Evolutionary conservation across 164 flowering plant genomes (phyloP).

Genomic region (Umbellularia californica): DNA sequence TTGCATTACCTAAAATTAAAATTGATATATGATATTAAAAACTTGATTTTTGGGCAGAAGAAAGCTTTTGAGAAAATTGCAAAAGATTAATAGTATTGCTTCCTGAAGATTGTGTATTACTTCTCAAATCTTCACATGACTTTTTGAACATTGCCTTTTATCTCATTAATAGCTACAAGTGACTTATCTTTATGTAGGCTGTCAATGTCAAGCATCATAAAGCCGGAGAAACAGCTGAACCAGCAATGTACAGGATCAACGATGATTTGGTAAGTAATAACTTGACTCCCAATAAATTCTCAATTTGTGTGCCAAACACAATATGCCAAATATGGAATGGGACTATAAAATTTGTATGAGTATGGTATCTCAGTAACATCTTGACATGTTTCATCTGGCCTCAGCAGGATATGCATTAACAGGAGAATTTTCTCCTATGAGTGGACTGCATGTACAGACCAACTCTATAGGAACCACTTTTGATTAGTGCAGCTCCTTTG

Average conservation of each 20-base stretch:
- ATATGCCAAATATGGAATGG: not conserved
- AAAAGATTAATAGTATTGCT: not conserved
- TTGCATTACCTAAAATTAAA: not conserved
- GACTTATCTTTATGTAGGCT: conserved; percentile 39
- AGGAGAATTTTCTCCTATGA: no score
- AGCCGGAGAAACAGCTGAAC: conserved; percentile 84
- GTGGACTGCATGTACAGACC: no score
- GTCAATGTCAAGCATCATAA: conserved; percentile 75
- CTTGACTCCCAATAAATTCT: not conserved
- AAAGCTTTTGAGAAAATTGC: not conserved
- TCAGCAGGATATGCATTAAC: not conserved
- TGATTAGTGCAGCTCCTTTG: no score
- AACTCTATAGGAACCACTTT: no score
- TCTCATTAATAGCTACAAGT: not conserved
- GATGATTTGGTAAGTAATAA: conserved; percentile 68
- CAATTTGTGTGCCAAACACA: not conserved
- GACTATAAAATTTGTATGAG: not conserved
- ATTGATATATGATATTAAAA: not conserved
- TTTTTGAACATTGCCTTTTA: not conserved
- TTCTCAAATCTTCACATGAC: no score
- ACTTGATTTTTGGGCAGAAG: not conserved
- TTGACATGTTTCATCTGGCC: not conserved
- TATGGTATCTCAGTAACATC: not conserved
- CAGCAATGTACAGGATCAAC: conserved; percentile 83
- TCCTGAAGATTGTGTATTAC: not conserved